Percentiles rank a stretch among this genome's conserved stretches.
phyloP scores from a whole-genome alignment of 2,329 filamentous ascomycete genomes.

The Leptographium radiaticola region DNA sequence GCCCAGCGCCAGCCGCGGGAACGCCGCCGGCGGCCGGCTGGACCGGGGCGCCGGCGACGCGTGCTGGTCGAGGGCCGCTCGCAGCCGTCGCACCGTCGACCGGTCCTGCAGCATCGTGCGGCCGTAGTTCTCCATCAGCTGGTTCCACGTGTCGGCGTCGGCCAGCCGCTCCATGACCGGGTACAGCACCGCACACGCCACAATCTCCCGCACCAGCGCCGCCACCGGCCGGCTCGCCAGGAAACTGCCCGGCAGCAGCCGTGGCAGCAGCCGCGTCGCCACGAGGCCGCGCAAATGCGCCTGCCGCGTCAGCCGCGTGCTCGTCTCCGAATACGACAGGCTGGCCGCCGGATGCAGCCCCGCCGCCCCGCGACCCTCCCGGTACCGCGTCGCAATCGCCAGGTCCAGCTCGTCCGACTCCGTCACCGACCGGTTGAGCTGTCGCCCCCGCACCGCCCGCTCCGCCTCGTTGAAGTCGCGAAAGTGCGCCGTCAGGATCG shows the following conservation, averaged over 20 bases:
- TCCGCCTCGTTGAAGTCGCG: conserved; percentile 88
- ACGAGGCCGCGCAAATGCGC: conserved; percentile 73
- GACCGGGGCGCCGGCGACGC: conserved; percentile 61
- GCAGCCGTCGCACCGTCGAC: conserved; percentile 83
- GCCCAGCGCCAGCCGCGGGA: conserved; percentile 65
- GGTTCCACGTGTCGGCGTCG: conserved; percentile 96
- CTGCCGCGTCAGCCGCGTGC: conserved; percentile 69
- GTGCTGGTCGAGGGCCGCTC: conserved; percentile 87
- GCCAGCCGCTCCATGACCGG: conserved; percentile 69
- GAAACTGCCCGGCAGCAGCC: conserved; percentile 59
- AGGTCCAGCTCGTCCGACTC: conserved; percentile 93
- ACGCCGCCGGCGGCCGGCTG: conserved; percentile 24
- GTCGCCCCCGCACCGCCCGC: conserved; percentile 69
- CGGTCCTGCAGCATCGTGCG: conserved; percentile 84
- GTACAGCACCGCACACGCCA: conserved; percentile 81
- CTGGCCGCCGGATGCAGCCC: conserved; percentile 78
- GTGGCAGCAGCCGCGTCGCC: conserved; percentile 52
- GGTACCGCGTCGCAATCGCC: conserved; percentile 90
- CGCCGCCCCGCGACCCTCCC: conserved; percentile 27
- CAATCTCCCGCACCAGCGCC: conserved; percentile 73
- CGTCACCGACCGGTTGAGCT: conserved; percentile 79
- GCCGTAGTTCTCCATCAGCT: conserved; percentile 81
- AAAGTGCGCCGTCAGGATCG: conserved; percentile 78
- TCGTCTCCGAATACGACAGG: conserved; percentile 59
- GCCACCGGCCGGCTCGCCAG: conserved; percentile 69